phyloP scores from a whole-genome alignment of 768 basidiomycete species.

The Nidularia sp. region DNA sequence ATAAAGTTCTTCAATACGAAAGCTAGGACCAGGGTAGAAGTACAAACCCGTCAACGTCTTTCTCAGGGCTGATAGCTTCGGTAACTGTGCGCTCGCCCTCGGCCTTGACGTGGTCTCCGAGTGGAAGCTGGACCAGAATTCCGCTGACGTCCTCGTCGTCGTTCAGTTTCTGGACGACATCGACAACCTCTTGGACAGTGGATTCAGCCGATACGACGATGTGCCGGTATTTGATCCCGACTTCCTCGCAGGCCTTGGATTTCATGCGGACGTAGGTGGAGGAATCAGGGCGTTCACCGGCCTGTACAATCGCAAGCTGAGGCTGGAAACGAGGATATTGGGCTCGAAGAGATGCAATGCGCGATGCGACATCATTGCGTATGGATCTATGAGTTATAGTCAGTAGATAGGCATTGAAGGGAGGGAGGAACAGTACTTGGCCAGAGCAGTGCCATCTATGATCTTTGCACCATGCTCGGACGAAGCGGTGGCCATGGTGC shows the following conservation, averaged over 20 bases:
- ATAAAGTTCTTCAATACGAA: not conserved
- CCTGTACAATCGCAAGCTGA: slow-evolving; percentile 89
- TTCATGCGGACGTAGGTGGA: slow-evolving; percentile 96
- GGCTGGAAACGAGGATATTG: slow-evolving; percentile 87
- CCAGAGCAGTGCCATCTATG: slow-evolving; percentile 82
- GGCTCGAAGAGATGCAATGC: slow-evolving; percentile 60
- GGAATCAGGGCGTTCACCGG: slow-evolving; percentile 89
- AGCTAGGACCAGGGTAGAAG: not conserved
- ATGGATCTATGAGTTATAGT: slow-evolving; percentile 54
- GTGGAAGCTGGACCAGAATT: slow-evolving; percentile 92
- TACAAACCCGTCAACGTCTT: slow-evolving; percentile 93
- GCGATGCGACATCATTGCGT: slow-evolving; percentile 68
- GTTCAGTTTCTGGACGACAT: slow-evolving; percentile 78
- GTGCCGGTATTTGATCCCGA: slow-evolving; percentile 85
- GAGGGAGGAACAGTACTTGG: slow-evolving; percentile 55
- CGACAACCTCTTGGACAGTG: slow-evolving; percentile 72
- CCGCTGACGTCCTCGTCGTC: slow-evolving; percentile 78
- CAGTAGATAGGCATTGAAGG: not conserved
- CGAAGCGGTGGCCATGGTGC: slow-evolving; percentile 30
- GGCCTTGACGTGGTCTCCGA: slow-evolving; percentile 75
- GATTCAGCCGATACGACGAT: slow-evolving; percentile 65
- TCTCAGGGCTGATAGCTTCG: slow-evolving; percentile 90
- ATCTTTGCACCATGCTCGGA: slow-evolving; percentile 32
- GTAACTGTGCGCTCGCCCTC: slow-evolving; percentile 89
- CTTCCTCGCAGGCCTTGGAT: slow-evolving; percentile 89